Conservation (phyloP, 768 basidiomycete species). For the Termitomyces heimii region DNA sequence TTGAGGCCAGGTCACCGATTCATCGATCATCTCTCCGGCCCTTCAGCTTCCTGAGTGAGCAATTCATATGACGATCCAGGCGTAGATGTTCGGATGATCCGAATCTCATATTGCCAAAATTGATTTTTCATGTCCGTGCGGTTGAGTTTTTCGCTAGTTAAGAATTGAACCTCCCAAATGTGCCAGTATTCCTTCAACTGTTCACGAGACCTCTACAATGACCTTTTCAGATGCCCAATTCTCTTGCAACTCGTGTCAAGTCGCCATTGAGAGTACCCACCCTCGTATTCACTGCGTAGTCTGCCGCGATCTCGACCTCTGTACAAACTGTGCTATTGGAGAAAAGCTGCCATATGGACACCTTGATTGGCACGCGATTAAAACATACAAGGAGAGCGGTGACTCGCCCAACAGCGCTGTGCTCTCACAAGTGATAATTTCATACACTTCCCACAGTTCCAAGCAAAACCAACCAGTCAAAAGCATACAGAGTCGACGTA, state of each 20-base stretch:
- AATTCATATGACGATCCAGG: background rate
- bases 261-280: background rate
- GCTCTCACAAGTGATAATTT: conserved; percentile 5
- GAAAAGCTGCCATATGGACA: conserved; percentile 8
- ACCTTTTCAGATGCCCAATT: background rate
- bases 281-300: conserved; percentile 9
- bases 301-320: conserved; percentile 10
- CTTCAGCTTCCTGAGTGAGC: background rate
- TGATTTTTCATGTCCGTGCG: background rate
- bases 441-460: background rate
- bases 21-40: background rate
- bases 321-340: conserved; percentile 9
- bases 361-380: conserved; percentile 2
- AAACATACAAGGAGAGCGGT: conserved; percentile 11
- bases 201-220: background rate
- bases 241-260: conserved; percentile 8
- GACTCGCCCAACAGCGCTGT: background rate
- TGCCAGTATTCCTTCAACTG: background rate
- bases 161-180: background rate
- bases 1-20: background rate
- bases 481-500: background rate
- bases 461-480: background rate
- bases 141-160: background rate
- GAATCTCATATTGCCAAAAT: background rate
- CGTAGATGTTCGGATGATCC: background rate